Conservation (phyloP, 108 stramenopile species). For the Nannochloropsis salina region DNA sequence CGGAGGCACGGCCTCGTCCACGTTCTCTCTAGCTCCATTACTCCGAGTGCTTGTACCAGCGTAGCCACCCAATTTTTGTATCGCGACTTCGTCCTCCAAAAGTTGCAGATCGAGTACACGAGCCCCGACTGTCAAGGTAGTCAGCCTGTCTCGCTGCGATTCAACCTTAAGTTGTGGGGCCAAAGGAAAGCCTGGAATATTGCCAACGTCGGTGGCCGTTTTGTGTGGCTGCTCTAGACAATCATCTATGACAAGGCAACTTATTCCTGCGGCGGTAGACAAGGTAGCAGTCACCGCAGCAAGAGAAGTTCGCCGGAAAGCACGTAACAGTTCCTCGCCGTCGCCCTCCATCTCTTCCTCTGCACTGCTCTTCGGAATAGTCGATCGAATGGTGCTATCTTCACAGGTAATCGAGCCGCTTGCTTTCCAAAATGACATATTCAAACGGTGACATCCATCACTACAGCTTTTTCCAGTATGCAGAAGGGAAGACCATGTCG, state of each 20-base stretch:
- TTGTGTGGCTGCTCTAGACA: neutral
- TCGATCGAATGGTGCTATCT: neutral
- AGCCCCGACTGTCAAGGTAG: neutral
- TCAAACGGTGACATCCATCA: neutral
- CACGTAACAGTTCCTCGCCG: constrained; percentile 9
- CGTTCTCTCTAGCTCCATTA: neutral
- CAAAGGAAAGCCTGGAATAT: neutral
- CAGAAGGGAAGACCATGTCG: neutral
- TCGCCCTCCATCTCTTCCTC: neutral
- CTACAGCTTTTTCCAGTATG: neutral
- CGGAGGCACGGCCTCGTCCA: neutral
- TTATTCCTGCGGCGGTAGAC: neutral
- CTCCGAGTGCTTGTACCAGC: neutral
- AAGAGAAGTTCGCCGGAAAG: neutral
- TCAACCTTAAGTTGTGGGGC: neutral
- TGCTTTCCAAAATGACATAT: neutral
- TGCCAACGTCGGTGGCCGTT: neutral
- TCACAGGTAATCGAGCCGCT: neutral
- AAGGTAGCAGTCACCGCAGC: neutral
- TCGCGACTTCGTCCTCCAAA: neutral
- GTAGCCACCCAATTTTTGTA: neutral
- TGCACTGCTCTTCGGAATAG: neutral
- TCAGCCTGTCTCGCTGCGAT: neutral
- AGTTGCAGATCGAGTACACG: neutral
- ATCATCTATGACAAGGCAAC: neutral